These are phyloP conservation scores for Trichoderma koningiopsis DNA, from an alignment of 2,329 filamentous ascomycete species.

Conservation along the genomic window DNA sequence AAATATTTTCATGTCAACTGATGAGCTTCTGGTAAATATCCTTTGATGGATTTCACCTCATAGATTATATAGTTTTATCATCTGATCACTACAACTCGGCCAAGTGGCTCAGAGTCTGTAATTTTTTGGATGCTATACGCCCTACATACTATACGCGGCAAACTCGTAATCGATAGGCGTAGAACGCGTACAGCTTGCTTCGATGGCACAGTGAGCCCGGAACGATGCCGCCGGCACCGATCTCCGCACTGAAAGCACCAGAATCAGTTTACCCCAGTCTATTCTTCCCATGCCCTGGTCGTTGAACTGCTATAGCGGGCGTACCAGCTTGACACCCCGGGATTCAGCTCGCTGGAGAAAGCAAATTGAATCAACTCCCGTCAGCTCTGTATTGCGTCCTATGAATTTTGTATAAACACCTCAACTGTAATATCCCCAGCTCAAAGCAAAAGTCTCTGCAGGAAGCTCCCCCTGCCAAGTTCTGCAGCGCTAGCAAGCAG, in stretches of 20 bases:
- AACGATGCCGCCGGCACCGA: neutral
- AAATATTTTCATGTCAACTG: constrained; percentile 29
- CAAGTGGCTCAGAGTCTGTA: neutral
- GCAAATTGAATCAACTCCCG: neutral
- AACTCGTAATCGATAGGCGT: neutral
- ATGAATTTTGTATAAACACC: neutral
- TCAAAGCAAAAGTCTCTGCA: neutral
- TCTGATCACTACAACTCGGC: neutral
- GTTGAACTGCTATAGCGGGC: neutral
- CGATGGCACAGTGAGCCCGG: neutral
- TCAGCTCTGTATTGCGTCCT: neutral
- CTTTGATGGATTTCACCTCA: neutral
- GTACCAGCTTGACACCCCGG: neutral
- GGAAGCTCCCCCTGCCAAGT: neutral
- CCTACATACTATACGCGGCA: neutral
- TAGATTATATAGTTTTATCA: neutral
- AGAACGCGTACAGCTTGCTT: neutral
- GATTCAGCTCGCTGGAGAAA: neutral
- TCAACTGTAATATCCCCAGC: neutral
- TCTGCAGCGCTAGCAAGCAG: neutral
- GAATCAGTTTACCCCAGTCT: neutral
- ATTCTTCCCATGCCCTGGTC: neutral
- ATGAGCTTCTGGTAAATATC: constrained; percentile 16
- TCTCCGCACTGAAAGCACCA: neutral
- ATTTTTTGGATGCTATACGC: neutral